Percentiles rank a stretch among this genome's conserved stretches.
Evolutionary conservation across 2,329 filamentous ascomycete genomes (phyloP).

Genomic region (Blumeria graminis): DNA sequence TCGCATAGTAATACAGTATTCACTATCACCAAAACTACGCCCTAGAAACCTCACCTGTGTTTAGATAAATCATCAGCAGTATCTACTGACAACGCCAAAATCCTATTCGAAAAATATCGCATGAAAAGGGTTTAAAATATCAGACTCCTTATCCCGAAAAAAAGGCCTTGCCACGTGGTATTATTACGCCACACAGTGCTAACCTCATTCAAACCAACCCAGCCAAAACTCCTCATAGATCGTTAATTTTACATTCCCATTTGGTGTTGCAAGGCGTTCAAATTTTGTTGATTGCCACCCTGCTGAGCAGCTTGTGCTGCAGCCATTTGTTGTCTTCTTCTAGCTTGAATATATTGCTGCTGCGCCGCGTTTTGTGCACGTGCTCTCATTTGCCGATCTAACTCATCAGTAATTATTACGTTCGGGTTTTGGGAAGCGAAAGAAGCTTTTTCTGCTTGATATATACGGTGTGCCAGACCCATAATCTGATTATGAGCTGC

Average conservation of each 20-base stretch:
- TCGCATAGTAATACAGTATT: no score
- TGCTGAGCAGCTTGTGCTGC: conserved; percentile 6
- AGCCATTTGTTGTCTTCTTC: conserved; percentile 7
- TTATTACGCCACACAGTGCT: no score
- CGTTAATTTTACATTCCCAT: conserved; percentile 4
- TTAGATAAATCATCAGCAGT: no score
- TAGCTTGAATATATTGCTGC: conserved; percentile 2
- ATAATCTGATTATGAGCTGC: background rate
- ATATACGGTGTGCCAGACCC: background rate
- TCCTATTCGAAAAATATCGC: no score
- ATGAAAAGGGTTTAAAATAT: no score
- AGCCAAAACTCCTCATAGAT: background rate
- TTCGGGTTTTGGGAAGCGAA: background rate
- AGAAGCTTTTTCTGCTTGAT: conserved; percentile 1
- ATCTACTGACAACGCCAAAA: no score
- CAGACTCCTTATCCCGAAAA: no score
- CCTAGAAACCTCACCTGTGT: no score
- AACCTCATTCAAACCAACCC: background rate
- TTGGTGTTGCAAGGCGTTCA: conserved; percentile 13
- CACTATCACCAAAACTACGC: no score
- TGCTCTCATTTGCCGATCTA: conserved; percentile 1
- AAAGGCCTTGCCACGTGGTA: no score
- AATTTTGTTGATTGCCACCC: conserved; percentile 5
- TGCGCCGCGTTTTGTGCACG: conserved; percentile 2
- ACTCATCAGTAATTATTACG: background rate